Evolutionary conservation across 805 yeast species (phyloP).

Genomic region (Candida montana): DNA sequence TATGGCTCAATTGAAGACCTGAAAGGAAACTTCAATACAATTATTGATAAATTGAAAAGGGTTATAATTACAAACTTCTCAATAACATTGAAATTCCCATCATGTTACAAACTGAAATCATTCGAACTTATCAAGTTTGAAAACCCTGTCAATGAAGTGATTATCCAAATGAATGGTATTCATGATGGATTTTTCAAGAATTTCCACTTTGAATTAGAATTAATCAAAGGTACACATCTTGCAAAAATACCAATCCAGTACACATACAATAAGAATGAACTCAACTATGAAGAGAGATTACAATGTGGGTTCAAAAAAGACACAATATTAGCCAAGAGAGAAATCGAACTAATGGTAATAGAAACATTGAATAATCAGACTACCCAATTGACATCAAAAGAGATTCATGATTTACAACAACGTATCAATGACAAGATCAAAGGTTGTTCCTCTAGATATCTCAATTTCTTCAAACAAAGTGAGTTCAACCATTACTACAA

Average conservation of each 20-base stretch:
- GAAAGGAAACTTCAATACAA: background rate
- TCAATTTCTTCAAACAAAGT: slow-evolving; percentile 19
- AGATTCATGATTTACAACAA: too few species aligned
- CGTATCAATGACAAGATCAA: slow-evolving; percentile 18
- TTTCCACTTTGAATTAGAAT: slow-evolving; percentile 12
- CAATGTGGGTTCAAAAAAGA: slow-evolving; percentile 20
- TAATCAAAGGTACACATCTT: slow-evolving; percentile 1
- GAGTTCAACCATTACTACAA: slow-evolving; percentile 15
- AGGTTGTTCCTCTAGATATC: slow-evolving; percentile 21
- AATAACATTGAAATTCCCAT: slow-evolving; percentile 1
- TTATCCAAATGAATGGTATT: slow-evolving; percentile 14
- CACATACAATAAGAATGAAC: slow-evolving; percentile 3
- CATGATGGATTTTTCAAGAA: slow-evolving; percentile 21
- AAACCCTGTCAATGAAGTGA: background rate
- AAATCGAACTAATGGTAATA: slow-evolving; percentile 31
- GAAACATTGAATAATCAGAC: slow-evolving; percentile 7
- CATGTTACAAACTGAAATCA: background rate
- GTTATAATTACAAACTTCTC: slow-evolving; percentile 1
- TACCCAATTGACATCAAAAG: slow-evolving; percentile 4
- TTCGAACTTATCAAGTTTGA: slow-evolving; percentile 1
- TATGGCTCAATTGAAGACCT: background rate
- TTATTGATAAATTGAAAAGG: slow-evolving; percentile 2
- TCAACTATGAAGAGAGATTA: background rate
- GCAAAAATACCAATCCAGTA: slow-evolving; percentile 13
- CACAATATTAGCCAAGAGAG: slow-evolving; percentile 29